phyloP scores from a whole-genome alignment of 2,329 filamentous ascomycete species.

The Exophiala dermatitidis region DNA sequence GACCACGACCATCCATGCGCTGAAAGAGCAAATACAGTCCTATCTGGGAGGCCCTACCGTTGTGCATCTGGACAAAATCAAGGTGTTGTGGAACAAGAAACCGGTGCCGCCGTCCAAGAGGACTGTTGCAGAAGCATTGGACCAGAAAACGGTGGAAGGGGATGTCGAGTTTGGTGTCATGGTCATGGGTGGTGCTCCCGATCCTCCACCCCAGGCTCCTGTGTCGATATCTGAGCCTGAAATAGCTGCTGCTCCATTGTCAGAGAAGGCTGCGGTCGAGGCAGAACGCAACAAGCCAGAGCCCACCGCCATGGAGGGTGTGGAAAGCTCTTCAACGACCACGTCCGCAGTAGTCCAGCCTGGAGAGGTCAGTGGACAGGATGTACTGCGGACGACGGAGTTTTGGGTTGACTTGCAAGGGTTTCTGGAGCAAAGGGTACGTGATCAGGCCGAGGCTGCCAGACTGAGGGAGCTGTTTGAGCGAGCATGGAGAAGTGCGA shows the following conservation, averaged over 20 bases:
- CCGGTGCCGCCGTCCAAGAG: conserved; percentile 63
- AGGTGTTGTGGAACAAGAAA: conserved; percentile 80
- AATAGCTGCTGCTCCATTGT: conserved; percentile 28
- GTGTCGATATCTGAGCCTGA: conserved; percentile 13
- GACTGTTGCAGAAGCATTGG: conserved; percentile 65
- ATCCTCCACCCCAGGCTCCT: conserved; percentile 17
- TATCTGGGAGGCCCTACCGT: conserved; percentile 44
- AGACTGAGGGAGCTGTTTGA: conserved; percentile 62
- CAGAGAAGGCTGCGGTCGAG: conserved; percentile 35
- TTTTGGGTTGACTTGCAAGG: conserved; percentile 85
- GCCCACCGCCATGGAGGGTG: conserved; percentile 28
- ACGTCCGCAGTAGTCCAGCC: conserved; percentile 17
- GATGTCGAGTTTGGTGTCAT: conserved; percentile 75
- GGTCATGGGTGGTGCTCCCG: conserved; percentile 66
- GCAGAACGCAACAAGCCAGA: conserved; percentile 32
- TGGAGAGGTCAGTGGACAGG: conserved; percentile 15
- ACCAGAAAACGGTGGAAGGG: conserved; percentile 42
- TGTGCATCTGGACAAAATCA: conserved; percentile 63
- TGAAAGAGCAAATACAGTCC: conserved; percentile 63
- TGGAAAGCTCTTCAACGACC: conserved; percentile 28
- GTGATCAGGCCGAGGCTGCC: conserved; percentile 60
- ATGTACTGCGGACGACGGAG: conserved; percentile 54
- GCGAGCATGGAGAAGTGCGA: conserved; percentile 54
- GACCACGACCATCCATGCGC: conserved; percentile 67
- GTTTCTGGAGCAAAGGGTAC: conserved; percentile 71